Evolutionary conservation across 2,329 filamentous ascomycete genomes (phyloP), one percentile per base, ranked within the genome.

Genomic region (Penicillium paneum): DNA sequence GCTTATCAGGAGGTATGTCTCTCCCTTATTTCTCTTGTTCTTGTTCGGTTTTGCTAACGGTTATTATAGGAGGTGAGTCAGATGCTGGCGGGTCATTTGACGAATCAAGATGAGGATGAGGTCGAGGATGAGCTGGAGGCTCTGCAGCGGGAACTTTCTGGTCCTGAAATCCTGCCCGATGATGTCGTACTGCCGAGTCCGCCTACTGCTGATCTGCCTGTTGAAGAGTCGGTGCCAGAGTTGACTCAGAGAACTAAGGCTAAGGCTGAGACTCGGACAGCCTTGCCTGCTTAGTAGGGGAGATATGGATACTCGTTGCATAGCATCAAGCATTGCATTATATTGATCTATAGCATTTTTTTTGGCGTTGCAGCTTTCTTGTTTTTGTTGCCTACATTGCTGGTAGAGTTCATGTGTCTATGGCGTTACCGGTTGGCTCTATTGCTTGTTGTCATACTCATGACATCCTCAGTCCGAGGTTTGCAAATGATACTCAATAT

Each of bases 71-170:
- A 99, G 78, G 83, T 99, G 64, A 94, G 88, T 75, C 90, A 96
- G 46, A 89, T 97, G 83, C 83, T 99, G 3, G 89, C 87, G 32
- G 89, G 89, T 12, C 85, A 87, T 64, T 92, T 99, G 78, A 90
- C 91, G 13, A 94, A 91, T 68, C 89, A 95, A 67, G 94, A 99
- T 74, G 94, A 99, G 73, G 93, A 97, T 68, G 94, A 97, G 68
- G 94, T 99, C 32, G 94, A 99, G 71, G 92, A 97, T 68, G 94
- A 99, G 76, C 79, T 99, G 49, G 90, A 89, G 52, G 87, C 86
- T 1, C 80, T 99, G 61, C 89, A 92, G 72, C 79, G 79, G 38
- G 85, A 92, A 67, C 71, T 85, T 29, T 60, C 65, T 24, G 71
- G 70, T 8, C 62, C 71, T 6, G 59, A 64, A 34, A 63, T 67